Conservation (phyloP, 169 alveolate species). For the Plasmodium inui region DNA sequence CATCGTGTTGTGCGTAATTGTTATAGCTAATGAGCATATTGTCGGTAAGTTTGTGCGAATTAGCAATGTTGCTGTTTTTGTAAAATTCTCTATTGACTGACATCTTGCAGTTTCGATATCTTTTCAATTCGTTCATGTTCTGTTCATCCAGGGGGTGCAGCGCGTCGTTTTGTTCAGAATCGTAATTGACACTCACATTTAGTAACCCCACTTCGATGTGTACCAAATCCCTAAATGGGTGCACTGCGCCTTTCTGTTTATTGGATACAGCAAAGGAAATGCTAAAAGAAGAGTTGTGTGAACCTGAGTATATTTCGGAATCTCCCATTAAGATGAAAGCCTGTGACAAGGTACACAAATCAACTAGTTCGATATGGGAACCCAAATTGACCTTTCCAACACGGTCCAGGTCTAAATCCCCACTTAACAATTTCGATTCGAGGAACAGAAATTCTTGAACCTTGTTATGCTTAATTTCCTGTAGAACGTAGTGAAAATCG, state of each 20-base stretch:
- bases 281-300: conserved; percentile 36
- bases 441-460: conserved; percentile 25
- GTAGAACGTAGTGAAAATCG: conserved; percentile 36
- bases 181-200: conserved; percentile 3
- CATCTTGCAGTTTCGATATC: not conserved
- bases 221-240: conserved; percentile 3
- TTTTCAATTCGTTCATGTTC: not conserved
- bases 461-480: conserved; percentile 51
- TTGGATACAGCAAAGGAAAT: conserved; percentile 8
- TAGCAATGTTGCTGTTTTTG: not conserved
- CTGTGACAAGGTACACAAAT: conserved; percentile 6
- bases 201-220: conserved; percentile 42
- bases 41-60: conserved; percentile 5
- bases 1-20: not conserved
- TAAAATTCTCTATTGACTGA: conserved; percentile 1
- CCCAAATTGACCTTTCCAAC: conserved; percentile 34
- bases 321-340: conserved; percentile 28
- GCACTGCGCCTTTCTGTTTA: not conserved
- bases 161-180: not conserved
- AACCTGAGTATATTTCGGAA: conserved; percentile 55
- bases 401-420: not conserved
- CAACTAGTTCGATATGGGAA: conserved; percentile 44
- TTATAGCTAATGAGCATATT: conserved; percentile 6
- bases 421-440: conserved; percentile 3
- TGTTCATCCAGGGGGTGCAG: not conserved